phyloP scores from a whole-genome alignment of 2,329 filamentous ascomycete genomes.

The Nigrospora sphaerica region DNA sequence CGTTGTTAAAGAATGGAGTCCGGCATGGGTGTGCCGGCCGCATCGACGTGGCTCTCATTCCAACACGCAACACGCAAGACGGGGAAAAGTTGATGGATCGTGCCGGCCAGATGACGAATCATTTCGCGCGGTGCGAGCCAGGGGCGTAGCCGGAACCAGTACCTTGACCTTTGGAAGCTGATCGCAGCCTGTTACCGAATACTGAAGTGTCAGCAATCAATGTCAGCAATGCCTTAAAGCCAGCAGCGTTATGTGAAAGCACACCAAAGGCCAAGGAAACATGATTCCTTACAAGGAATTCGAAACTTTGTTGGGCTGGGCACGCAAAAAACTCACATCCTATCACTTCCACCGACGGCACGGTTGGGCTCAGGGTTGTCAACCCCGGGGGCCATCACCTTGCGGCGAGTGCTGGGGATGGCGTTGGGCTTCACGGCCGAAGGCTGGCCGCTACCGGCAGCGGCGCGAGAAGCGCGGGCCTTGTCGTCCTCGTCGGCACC shows the following conservation, averaged over 20 bases:
- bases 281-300: conserved; percentile 83
- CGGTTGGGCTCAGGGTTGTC: conserved; percentile 68
- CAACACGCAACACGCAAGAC: conserved; percentile 12
- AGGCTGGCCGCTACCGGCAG: conserved; percentile 56
- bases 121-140: conserved; percentile 35
- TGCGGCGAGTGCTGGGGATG: conserved; percentile 72
- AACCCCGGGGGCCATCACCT: conserved; percentile 62
- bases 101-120: conserved; percentile 19
- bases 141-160: conserved; percentile 32
- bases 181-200: conserved; percentile 81
- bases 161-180: conserved; percentile 62
- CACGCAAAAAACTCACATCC: conserved; percentile 83
- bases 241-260: conserved; percentile 57
- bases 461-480: conserved; percentile 59
- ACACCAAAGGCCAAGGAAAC: conserved; percentile 81
- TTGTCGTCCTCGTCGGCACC: conserved; percentile 72
- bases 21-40: background rate
- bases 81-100: background rate
- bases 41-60: background rate
- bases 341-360: conserved; percentile 73
- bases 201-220: conserved; percentile 73
- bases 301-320: conserved; percentile 39
- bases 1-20: background rate
- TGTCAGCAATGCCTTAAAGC: conserved; percentile 66
- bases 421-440: conserved; percentile 64